Evolutionary conservation across 2,329 filamentous ascomycete genomes (phyloP).

Genomic region (Sarocladiaceae sp.): DNA sequence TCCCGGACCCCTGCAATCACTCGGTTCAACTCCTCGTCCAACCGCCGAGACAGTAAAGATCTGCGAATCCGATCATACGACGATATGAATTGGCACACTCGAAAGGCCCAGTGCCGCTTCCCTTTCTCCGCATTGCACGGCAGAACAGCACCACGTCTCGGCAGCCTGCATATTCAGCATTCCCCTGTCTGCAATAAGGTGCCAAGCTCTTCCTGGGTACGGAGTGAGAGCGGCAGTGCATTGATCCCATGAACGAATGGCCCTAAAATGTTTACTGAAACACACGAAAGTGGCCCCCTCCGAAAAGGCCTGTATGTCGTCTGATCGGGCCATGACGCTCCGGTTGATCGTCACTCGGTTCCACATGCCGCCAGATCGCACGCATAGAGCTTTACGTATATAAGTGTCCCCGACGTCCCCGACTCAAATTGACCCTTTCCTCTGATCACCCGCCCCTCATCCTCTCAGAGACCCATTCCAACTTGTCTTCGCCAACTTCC

Average conservation of each 20-base stretch:
- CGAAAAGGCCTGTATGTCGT: no score
- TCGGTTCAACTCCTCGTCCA: neutral
- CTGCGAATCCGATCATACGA: neutral
- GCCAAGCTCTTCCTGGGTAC: constrained; percentile 2
- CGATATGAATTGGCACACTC: neutral
- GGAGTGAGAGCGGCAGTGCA: no score
- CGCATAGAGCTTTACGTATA: neutral
- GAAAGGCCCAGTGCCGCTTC: neutral
- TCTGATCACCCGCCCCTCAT: neutral
- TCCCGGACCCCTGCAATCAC: neutral
- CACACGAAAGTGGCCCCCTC: no score
- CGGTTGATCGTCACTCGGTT: neutral
- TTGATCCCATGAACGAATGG: no score
- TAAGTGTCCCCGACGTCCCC: neutral
- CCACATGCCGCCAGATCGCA: neutral
- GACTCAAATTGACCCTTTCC: neutral
- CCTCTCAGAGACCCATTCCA: neutral
- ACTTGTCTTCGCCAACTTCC: neutral
- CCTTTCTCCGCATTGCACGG: neutral
- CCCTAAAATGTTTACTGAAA: no score
- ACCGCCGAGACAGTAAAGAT: constrained; percentile 1
- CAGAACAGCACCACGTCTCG: constrained; percentile 4
- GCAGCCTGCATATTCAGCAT: neutral
- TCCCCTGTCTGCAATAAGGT: neutral
- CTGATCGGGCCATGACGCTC: neutral